Conservation (phyloP, 1,139 yeast genomes). For the Hansenula anomala region DNA sequence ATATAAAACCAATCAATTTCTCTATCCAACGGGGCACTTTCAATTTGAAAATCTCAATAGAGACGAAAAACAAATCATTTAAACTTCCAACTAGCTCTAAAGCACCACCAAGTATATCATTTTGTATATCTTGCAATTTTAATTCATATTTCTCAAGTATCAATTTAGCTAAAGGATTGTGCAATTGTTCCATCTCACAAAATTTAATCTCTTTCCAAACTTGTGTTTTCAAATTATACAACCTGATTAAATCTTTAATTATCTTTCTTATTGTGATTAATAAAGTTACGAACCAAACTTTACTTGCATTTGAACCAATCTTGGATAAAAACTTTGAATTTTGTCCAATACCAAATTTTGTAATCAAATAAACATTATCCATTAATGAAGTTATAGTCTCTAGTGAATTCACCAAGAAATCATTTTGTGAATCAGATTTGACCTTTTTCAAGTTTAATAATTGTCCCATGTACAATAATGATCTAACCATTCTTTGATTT, state of each 20-base stretch:
- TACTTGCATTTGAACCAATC: constrained; percentile 16
- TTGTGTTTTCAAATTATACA: constrained; percentile 9
- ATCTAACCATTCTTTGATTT: constrained; percentile 17
- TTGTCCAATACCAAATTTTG: constrained; percentile 19
- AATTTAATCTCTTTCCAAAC: constrained; percentile 13
- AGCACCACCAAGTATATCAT: constrained; percentile 9
- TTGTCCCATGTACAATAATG: constrained; percentile 20
- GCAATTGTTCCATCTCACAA: constrained; percentile 2
- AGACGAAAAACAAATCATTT: constrained; percentile 20
- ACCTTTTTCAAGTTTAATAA: constrained; percentile 5
- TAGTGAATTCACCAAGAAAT: constrained; percentile 13
- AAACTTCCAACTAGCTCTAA: constrained; percentile 17
- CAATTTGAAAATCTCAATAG: constrained; percentile 19
- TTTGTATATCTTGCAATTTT: constrained; percentile 14
- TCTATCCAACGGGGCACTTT: constrained; percentile 16
- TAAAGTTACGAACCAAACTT: constrained; percentile 22
- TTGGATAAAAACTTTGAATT: constrained; percentile 9
- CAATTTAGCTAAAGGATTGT: constrained; percentile 7
- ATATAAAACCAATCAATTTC: constrained; percentile 15
- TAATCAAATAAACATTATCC: constrained; percentile 20
- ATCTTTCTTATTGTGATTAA: constrained; percentile 14
- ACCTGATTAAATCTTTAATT: constrained; percentile 7
- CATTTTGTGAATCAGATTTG: constrained; percentile 7
- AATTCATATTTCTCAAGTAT: constrained; percentile 14
- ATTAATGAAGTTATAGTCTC: constrained; percentile 19